Base-by-base conservation (phyloP, 768 basidiomycete species). In the Termitomyces sp. region DNA sequence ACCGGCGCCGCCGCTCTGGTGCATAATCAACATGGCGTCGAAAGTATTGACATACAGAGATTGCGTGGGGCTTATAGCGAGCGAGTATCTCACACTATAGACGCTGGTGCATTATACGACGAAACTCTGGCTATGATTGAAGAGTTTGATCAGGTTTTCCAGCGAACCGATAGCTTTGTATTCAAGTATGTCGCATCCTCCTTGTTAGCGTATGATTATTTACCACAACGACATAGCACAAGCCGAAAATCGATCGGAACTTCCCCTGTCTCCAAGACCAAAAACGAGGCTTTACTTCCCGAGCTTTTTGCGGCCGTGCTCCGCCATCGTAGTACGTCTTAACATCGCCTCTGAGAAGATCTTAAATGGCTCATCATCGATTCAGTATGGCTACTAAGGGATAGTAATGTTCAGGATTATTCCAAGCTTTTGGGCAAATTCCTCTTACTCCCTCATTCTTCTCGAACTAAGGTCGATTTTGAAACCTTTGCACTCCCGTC, bases 371-470 rank as follows among this genome's bases (percentile, higher is more conserved):
- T 41, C 18, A 48, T 54, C n/a, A 20, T 20, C 37, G 61, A 31
- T 31, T 13, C 12, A 89, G 89, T 90, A 41, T 90, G 87, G 83
- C 69, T 87, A 12, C 68, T 85, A 15, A 82, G 87, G 18, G 77
- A 87, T 60, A 80, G 84, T 18, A 72, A 75, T 28, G 77, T 76
- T 34, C 79, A 79, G 24, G 76, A 77, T 16, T 83, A 85, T 57
- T 75, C 80, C 41, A 65, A 66, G 0, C 68, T 91, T 16, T 71
- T 94, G 0, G 76, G 85, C 31, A 81, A 81, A 60, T 77, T 88
- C 52, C 73, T 80, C 57, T 73, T 76, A 0, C 70, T 88, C 20
- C 84, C 86, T 5, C 75, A 77, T 31, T 85, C 82, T 8, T 74
- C 75, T 4, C 79, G 80, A 33, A 83, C 77, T 9, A 85, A 87